phyloP scores from a whole-genome alignment of 768 basidiomycete species.

The Termitomyces sp. region DNA sequence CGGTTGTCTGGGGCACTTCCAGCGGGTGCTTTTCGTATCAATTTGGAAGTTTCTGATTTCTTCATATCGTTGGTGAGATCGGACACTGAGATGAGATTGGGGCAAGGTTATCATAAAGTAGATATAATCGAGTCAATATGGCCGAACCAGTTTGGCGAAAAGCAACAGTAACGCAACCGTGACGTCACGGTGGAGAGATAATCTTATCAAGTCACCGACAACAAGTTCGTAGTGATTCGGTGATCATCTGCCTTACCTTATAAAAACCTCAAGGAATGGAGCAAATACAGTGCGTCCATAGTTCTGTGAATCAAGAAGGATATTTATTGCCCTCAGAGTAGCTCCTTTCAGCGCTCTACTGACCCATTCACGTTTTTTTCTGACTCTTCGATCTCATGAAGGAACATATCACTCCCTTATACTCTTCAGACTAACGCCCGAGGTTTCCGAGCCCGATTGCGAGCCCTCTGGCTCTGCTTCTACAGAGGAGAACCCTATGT shows the following conservation, averaged over 20 bases:
- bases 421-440: constrained; percentile 57
- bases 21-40: background rate
- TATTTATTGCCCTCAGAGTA: constrained; percentile 32
- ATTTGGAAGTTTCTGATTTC: background rate
- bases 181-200: background rate
- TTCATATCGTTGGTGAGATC: background rate
- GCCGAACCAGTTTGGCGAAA: too few relatives aligned
- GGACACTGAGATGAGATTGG: background rate
- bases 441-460: constrained; percentile 12
- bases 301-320: background rate
- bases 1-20: background rate
- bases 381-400: constrained; percentile 58
- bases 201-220: background rate
- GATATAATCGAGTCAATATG: too few relatives aligned
- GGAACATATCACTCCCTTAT: constrained; percentile 62
- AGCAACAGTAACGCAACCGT: too few relatives aligned
- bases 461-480: background rate
- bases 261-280: background rate
- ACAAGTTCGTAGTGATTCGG: too few relatives aligned
- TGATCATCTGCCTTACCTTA: background rate
- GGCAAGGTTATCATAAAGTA: background rate
- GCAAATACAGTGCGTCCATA: background rate
- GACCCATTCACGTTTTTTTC: constrained; percentile 58
- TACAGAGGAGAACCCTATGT: constrained; percentile 13
- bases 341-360: constrained; percentile 42